Evolutionary conservation across 202 grass and related monocot species (phyloP), one percentile per base, ranked within the genome.

Genomic region (Saccharum hybrid): DNA sequence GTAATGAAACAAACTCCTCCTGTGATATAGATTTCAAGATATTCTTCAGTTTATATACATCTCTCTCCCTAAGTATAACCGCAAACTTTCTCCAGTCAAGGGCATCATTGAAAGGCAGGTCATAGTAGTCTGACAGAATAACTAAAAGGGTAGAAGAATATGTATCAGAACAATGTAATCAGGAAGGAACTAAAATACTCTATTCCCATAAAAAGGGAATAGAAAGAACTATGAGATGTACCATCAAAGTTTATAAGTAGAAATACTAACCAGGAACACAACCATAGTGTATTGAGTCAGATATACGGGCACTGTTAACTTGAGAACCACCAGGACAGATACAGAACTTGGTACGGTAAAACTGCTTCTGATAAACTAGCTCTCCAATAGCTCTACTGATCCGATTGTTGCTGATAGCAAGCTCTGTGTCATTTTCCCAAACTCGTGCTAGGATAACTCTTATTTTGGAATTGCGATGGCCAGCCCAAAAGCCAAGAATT

Each of bases 321-420:
- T 96, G 96, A 79, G 93, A 99, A 6, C 96, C 96, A 84, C 93
- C 96, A 87, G 96, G 96, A 84, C 96, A 98, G 51, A 96, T 98
- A 79, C 96, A 98, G 33, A 98, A 98, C 65, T 98, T 98, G 51
- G 93, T 98, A 59, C 71, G 90, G 82, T 98, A 98, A 74, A 98
- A 98, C 23, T 77, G 85, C 74, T 89, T 98, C 73, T 98, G 93
- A 87, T 98, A 98, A 81, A 96, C 87, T 59, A 98, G 79, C 73
- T 93, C 85, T 37, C 96, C 96, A 72, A 87, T 94, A 74, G 91
- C 96, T 84, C 96, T 91, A 63, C 79, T 99, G 43, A 99, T 94
- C 46, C 93, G 87, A 82, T 99, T 99, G 83, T 96, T 99, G 79
- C 93, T 96, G 22, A 99, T 94, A 62, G 89, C 81, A 76, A 99